A percentile compares a stretch with the other conserved stretches of the same genome.
Evolutionary conservation across 1,139 yeast genomes (phyloP).

Genomic region (Blastobotrys apis): DNA sequence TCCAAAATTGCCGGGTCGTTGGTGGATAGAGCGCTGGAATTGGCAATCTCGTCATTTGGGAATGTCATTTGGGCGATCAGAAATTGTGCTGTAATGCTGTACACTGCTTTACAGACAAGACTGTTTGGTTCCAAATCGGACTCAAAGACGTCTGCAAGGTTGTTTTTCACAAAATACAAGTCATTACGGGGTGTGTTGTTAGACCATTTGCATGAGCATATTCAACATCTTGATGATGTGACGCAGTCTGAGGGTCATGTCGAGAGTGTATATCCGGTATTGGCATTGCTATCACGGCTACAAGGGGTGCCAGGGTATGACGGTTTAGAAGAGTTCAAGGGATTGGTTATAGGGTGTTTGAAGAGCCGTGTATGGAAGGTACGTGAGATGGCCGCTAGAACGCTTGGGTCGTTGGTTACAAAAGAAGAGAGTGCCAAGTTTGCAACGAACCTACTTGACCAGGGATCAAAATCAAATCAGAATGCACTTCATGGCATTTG

Average conservation of each 20-base stretch:
- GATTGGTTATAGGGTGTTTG: slow-evolving; percentile 46
- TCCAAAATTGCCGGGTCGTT: slow-evolving; percentile 49
- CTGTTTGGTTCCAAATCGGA: slow-evolving; percentile 60
- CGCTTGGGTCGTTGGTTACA: slow-evolving; percentile 51
- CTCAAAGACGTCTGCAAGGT: slow-evolving; percentile 50
- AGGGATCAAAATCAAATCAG: slow-evolving; percentile 28
- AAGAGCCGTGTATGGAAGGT: slow-evolving; percentile 67
- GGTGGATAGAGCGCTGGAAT: slow-evolving; percentile 53
- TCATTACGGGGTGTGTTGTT: slow-evolving; percentile 49
- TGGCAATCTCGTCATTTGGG: slow-evolving; percentile 60
- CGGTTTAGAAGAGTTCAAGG: slow-evolving; percentile 49
- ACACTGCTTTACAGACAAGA: slow-evolving; percentile 74
- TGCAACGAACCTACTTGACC: slow-evolving; percentile 18
- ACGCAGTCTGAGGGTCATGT: slow-evolving; percentile 29
- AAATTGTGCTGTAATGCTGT: slow-evolving; percentile 91
- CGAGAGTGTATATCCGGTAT: slow-evolving; percentile 67
- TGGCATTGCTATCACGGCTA: slow-evolving; percentile 65
- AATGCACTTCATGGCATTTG: slow-evolving; percentile 58
- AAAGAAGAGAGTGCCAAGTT: slow-evolving; percentile 31
- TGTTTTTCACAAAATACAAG: slow-evolving; percentile 63
- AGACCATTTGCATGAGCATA: slow-evolving; percentile 41
- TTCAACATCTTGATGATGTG: slow-evolving; percentile 27
- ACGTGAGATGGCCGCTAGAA: slow-evolving; percentile 78
- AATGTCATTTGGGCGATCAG: slow-evolving; percentile 78
- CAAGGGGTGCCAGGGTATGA: slow-evolving; percentile 54